These are phyloP conservation scores for Bipolaris bicolor DNA, from an alignment of 2,329 filamentous ascomycete species.

Conservation along the genomic window DNA sequence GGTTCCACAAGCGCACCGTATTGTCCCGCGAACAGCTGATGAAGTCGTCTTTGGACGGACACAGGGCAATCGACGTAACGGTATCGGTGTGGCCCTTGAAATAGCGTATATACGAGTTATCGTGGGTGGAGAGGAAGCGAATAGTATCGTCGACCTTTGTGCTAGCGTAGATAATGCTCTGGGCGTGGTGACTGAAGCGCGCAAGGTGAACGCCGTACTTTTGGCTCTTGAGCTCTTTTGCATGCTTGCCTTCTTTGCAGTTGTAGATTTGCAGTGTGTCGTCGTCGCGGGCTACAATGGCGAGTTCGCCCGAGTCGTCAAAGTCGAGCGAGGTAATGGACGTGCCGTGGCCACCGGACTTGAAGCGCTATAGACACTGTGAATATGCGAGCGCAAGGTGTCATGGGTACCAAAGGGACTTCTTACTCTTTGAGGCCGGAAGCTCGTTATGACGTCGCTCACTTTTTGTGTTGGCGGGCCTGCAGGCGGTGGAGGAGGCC, in stretches of 20 bases:
- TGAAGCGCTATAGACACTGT: slow-evolving; percentile 51
- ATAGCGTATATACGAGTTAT: slow-evolving; percentile 95
- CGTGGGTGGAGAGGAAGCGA: slow-evolving; percentile 86
- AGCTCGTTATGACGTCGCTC: slow-evolving; percentile 76
- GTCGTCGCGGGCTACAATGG: slow-evolving; percentile 90
- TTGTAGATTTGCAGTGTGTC: slow-evolving; percentile 97
- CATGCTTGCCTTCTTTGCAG: slow-evolving; percentile 84
- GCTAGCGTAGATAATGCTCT: slow-evolving; percentile 92
- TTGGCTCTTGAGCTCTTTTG: slow-evolving; percentile 89
- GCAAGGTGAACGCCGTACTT: slow-evolving; percentile 97
- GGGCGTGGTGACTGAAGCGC: slow-evolving; percentile 89
- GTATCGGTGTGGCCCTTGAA: slow-evolving; percentile 87
- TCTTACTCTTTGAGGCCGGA: slow-evolving; percentile 78
- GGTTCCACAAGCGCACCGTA: slow-evolving; percentile 89
- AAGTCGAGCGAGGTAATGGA: slow-evolving; percentile 92
- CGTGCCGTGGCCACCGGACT: slow-evolving; percentile 56
- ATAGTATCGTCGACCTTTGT: slow-evolving; percentile 94
- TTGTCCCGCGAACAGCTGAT: slow-evolving; percentile 91
- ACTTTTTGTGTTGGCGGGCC: slow-evolving; percentile 62
- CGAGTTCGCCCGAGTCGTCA: slow-evolving; percentile 90
- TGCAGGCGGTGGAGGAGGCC: slow-evolving; percentile 39
- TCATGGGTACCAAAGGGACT: not conserved
- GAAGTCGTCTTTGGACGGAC: slow-evolving; percentile 87
- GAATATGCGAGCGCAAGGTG: slow-evolving; percentile 8
- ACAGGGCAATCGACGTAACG: slow-evolving; percentile 83